Percentiles rank a stretch among this genome's conserved stretches.
Conservation (phyloP, 768 basidiomycete genomes). For the Lactarius hengduanensis region DNA sequence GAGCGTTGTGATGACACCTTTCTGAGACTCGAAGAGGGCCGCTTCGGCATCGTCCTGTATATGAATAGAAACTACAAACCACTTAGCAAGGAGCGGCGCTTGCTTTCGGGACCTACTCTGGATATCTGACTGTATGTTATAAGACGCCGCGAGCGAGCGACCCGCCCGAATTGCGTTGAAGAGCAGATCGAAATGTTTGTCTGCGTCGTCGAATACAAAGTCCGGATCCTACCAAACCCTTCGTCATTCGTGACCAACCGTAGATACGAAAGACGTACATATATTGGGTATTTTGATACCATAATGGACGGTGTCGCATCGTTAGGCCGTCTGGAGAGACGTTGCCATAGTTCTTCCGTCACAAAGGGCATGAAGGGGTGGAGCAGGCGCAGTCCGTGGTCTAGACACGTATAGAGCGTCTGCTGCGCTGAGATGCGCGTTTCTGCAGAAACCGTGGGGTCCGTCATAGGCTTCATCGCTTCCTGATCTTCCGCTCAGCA, state of each 20-base stretch:
- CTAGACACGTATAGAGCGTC: conserved; percentile 93
- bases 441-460: conserved; percentile 60
- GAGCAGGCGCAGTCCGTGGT: conserved; percentile 82
- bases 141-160: conserved; percentile 84
- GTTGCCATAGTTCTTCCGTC: conserved; percentile 98
- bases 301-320: conserved; percentile 87
- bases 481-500: conserved; percentile 53
- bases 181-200: conserved; percentile 77
- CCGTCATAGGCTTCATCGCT: conserved; percentile 98
- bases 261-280: conserved; percentile 48
- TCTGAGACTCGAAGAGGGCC: conserved; percentile 66
- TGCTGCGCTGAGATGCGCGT: conserved; percentile 86
- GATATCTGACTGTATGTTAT: conserved; percentile 82
- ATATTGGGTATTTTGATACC: conserved; percentile 78
- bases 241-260: neutral
- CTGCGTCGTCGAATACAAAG: conserved; percentile 68
- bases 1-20: conserved; percentile 71
- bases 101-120: conserved; percentile 53
- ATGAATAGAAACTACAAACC: conserved; percentile 68
- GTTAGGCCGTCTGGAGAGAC: conserved; percentile 80
- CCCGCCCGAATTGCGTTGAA: conserved; percentile 75
- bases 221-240: conserved; percentile 48
- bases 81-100: neutral
- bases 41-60: conserved; percentile 62
- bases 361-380: conserved; percentile 99